Percentiles rank a stretch among this genome's conserved stretches.
phyloP scores from a whole-genome alignment of 345 rosid species.

The Turnera subulata region DNA sequence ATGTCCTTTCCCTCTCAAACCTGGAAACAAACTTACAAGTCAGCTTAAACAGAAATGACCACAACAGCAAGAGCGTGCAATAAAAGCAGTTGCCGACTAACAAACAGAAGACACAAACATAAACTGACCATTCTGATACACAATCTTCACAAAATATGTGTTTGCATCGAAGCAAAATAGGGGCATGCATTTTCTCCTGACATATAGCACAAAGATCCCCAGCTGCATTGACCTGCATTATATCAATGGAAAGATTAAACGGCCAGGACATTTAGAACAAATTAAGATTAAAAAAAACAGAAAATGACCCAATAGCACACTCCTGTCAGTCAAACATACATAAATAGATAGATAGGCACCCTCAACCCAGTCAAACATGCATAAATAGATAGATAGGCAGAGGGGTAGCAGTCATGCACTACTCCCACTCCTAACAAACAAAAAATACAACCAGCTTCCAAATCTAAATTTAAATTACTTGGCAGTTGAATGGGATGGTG shows the following conservation, averaged over 20 bases:
- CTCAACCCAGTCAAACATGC: too few species aligned
- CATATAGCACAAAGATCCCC: conserved; percentile 97
- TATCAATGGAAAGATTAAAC: conserved; percentile 8
- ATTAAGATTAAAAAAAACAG: neutral
- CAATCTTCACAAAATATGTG: conserved; percentile 99
- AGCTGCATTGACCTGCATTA: conserved; percentile 79
- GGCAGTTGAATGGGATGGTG: too few species aligned
- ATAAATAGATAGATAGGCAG: too few species aligned
- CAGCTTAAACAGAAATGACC: conserved; percentile 2
- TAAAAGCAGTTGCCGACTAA: neutral
- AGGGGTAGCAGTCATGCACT: too few species aligned
- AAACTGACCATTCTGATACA: conserved; percentile 90
- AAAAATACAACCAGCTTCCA: too few species aligned
- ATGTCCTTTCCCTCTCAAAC: conserved; percentile 98
- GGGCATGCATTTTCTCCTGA: conserved; percentile 99
- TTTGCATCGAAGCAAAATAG: conserved; percentile 86
- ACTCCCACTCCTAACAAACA: too few species aligned
- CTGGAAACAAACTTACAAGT: conserved; percentile 37
- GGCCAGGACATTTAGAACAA: neutral
- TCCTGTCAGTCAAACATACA: too few species aligned
- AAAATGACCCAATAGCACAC: neutral
- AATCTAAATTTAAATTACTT: too few species aligned
- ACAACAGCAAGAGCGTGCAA: neutral
- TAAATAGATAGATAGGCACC: too few species aligned
- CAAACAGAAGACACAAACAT: neutral